Percentiles rank a stretch among this genome's conserved stretches.
Evolutionary conservation across 306 rosid genomes (phyloP).

Genomic region (Medicago truncatula): DNA sequence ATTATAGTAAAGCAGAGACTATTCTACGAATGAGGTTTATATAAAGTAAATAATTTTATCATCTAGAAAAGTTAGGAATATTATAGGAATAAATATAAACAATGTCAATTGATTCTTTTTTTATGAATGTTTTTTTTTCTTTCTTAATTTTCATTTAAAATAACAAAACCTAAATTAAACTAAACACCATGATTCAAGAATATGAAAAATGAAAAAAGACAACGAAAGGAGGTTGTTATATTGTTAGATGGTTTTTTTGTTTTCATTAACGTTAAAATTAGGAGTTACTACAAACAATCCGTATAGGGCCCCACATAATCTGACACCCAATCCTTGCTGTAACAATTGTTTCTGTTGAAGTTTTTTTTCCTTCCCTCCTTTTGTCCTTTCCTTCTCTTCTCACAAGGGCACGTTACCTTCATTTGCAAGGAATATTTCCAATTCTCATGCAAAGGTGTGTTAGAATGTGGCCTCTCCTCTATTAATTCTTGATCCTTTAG

Average conservation of each 20-base stretch:
- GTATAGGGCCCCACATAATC: conserved; percentile 20
- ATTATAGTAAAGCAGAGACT: neutral
- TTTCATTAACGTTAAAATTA: conserved; percentile 40
- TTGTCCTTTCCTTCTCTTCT: conserved; percentile 37
- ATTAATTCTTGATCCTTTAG: neutral
- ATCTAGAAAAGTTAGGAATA: neutral
- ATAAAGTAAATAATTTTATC: neutral
- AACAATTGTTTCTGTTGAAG: conserved; percentile 30
- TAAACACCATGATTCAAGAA: neutral
- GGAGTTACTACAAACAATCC: conserved; percentile 14
- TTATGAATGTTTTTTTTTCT: no score
- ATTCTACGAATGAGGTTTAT: neutral
- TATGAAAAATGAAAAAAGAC: conserved; percentile 5
- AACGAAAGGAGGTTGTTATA: conserved; percentile 26
- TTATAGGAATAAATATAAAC: neutral
- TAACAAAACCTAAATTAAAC: neutral
- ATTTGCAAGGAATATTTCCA: conserved; percentile 42
- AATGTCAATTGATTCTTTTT: neutral
- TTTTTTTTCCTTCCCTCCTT: conserved; percentile 46
- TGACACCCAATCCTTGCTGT: conserved; percentile 36
- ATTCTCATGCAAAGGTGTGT: conserved; percentile 58
- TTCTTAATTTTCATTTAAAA: neutral
- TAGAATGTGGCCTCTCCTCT: neutral
- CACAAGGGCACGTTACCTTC: conserved; percentile 36
- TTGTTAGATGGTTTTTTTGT: conserved; percentile 7